Percentiles rank a stretch among this genome's conserved stretches.
Conservation (phyloP, 164 flowering plant genomes). For the Magnolia officinalis region DNA sequence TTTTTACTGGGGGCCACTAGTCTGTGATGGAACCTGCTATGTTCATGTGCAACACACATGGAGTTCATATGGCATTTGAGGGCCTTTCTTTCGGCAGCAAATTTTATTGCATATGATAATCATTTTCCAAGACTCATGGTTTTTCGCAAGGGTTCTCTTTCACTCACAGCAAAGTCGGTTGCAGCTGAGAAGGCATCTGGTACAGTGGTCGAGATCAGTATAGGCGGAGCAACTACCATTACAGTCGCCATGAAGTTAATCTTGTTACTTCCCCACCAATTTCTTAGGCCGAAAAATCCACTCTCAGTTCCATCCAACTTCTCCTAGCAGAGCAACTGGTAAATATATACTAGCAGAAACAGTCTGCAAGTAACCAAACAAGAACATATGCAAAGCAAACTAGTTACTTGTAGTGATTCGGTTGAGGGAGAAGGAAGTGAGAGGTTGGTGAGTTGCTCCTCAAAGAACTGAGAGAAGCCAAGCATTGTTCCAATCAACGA, state of each 20-base stretch:
- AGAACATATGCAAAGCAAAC: background rate
- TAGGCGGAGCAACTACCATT: slow-evolving; percentile 52
- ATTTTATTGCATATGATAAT: too few species aligned
- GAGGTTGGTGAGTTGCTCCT: slow-evolving; percentile 53
- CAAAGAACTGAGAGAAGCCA: slow-evolving; percentile 60
- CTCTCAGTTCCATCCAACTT: background rate
- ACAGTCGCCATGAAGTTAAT: slow-evolving; percentile 31
- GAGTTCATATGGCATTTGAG: too few species aligned
- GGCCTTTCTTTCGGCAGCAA: too few species aligned
- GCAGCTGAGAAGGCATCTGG: slow-evolving; percentile 74
- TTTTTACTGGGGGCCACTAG: too few species aligned
- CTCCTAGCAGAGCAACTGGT: background rate
- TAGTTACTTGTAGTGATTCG: slow-evolving; percentile 17
- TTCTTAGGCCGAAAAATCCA: slow-evolving; percentile 7
- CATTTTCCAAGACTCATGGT: background rate
- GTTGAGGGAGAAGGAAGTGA: slow-evolving; percentile 17
- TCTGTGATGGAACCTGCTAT: too few species aligned
- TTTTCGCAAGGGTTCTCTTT: background rate
- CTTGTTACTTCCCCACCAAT: slow-evolving; percentile 56
- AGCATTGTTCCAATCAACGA: slow-evolving; percentile 67
- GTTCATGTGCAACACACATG: too few species aligned
- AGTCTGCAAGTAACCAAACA: background rate
- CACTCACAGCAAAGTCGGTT: slow-evolving; percentile 74
- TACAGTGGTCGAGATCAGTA: slow-evolving; percentile 45
- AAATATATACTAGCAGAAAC: background rate